Base-by-base conservation (phyloP, 2,329 filamentous ascomycete species). In the Trichoderma guizhouense region DNA sequence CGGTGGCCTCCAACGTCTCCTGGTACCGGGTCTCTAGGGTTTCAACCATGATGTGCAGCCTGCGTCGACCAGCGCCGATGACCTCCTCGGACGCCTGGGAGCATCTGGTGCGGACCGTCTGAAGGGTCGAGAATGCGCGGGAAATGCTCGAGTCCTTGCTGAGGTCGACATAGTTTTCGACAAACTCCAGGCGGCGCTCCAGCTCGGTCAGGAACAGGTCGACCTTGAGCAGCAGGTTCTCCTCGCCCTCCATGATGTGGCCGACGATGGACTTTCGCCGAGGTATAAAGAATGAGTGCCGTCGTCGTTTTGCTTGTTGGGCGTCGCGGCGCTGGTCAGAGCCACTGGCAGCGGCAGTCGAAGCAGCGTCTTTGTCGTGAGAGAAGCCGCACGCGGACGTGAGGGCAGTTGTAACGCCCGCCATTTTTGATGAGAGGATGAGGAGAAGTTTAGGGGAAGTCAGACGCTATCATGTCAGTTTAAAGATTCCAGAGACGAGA, bases 21-120 rank as follows among this genome's bases (percentile, higher is more conserved):
- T 97, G 91, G 82, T 98, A 99, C 74, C 93, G 88, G 32, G 88
- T 87, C 81, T 99, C 96, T 15, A 99, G 85, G 0, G 94, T 97
- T 77, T 98, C 95, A 39, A 99, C 94, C 84, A 98, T 91, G 72
- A 98, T 89, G 74, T 93, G 92, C 72, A 97, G 90, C 73, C 94
- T 89, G 74, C 93, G 90, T 67, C 93, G 91, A 26, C 96, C 95
- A 47, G 93, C 93, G 71, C 94, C 96, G 76, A 98, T 89, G 61
- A 98, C 89, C 79, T 96, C 95, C 74, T 94, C 95, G 1, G 95
- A 97, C 24, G 95, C 94, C 74, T 95, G 90, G 51, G 93, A 94
- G 82, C 96, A 99, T 77, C 94, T 90, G 75, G 94, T 91, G 73
- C 95, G 91, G 30, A 99, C 95, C 8, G 93, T 91, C 78, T 95